Base-by-base conservation (phyloP, 169 alveolate genomes). In the Eimeria mitis region DNA sequence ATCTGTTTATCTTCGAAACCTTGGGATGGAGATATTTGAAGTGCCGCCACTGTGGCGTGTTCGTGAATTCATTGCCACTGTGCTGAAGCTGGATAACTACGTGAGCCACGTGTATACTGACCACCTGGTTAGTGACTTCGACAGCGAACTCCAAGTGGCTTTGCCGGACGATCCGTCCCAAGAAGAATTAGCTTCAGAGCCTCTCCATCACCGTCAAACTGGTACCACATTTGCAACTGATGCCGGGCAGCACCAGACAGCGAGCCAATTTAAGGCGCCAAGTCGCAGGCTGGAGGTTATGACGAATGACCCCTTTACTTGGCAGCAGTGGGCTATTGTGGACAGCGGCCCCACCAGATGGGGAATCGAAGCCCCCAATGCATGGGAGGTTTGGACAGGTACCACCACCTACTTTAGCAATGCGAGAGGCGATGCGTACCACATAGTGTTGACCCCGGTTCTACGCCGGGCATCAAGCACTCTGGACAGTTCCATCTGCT, bases 361-460 rank as follows among this genome's bases (percentile, higher is more conserved):
- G 95, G 97, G 97, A 13, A 95, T 89, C 52, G 96, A 95, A 56
- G 95, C 95, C 11, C 97, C 94, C n/a, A 78, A 54, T 52, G 97
- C 97, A 25, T 95, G 97, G 97, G 96, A 91, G 47, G 61, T 95
- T 21, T 95, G 97, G 96, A 95, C 95, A 52, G 97, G 97, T 95
- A 95, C 31, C 83, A 21, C 56, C 83, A 73, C 13, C 54, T 21
- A 3, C 9, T 1, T 40, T 7, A 73, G 83, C 83, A 52, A 14
- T 34, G 14, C 81, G 54, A 34, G 52, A 1, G 31, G 14, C 54
- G 83, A 73, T 19, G 83, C 21, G 56, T 9, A 73, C 21, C 31
- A 40, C 83, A 40, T 5, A 37, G 54, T 73, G 54, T 21, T 40
- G 34, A 40, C n/a, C 54, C n/a, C 83, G 21, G 13, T 19, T 40